Evolutionary conservation across 2,329 filamentous ascomycete species (phyloP).

Genomic region (Aspergillus nomiae): DNA sequence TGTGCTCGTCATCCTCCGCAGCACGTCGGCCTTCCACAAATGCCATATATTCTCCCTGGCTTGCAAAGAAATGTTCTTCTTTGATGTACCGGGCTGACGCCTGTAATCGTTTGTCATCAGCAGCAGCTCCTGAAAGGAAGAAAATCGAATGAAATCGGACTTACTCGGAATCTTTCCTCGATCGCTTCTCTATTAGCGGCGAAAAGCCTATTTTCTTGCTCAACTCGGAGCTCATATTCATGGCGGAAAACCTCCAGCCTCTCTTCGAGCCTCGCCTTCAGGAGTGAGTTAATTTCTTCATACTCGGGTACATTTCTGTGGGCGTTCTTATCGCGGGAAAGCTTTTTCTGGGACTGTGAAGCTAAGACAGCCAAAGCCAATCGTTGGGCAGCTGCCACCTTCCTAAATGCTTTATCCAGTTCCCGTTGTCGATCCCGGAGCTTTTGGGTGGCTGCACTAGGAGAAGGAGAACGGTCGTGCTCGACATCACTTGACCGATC

Average conservation of each 20-base stretch:
- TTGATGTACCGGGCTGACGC: constrained; percentile 30
- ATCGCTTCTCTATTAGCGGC: constrained; percentile 36
- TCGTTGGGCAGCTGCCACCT: constrained; percentile 43
- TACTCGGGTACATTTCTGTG: constrained; percentile 45
- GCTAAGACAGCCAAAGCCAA: constrained; percentile 44
- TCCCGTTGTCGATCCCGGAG: constrained; percentile 46
- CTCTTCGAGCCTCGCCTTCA: constrained; percentile 31
- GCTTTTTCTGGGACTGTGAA: constrained; percentile 38
- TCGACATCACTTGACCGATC: constrained; percentile 35
- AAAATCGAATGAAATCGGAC: constrained; percentile 5
- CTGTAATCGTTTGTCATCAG: constrained; percentile 17
- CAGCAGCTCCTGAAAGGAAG: background rate
- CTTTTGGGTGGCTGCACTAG: constrained; percentile 38
- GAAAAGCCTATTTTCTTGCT: constrained; percentile 31
- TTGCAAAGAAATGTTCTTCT: constrained; percentile 43
- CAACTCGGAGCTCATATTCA: constrained; percentile 37
- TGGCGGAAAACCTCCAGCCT: constrained; percentile 31
- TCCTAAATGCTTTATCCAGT: constrained; percentile 44
- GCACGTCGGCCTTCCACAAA: constrained; percentile 41
- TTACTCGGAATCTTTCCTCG: constrained; percentile 35
- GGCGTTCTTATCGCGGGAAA: constrained; percentile 44
- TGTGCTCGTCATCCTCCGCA: constrained; percentile 46
- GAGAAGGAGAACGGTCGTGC: constrained; percentile 37
- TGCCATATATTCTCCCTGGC: constrained; percentile 42
- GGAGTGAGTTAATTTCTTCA: constrained; percentile 34